These are phyloP conservation scores for Fusarium tuaranense DNA, from an alignment of 2,329 filamentous ascomycete species.

Conservation along the genomic window DNA sequence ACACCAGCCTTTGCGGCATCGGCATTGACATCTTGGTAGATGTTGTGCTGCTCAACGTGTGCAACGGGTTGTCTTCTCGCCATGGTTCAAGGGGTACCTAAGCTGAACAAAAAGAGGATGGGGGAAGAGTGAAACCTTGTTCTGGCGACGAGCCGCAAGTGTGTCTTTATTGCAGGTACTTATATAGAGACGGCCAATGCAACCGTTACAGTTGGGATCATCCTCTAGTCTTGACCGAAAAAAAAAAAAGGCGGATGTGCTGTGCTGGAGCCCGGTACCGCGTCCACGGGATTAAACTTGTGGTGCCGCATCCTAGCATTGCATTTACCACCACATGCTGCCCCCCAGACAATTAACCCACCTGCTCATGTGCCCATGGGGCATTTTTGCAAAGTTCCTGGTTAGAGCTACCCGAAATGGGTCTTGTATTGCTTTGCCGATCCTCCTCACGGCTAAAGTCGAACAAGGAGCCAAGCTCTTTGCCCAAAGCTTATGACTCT, in stretches of 20 bases:
- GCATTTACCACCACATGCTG: neutral
- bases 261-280: neutral
- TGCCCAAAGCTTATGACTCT: conserved; percentile 13
- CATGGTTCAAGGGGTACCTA: neutral
- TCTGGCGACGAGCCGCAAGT: neutral
- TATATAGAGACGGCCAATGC: conserved; percentile 5
- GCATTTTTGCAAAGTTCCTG: neutral
- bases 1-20: conserved; percentile 36
- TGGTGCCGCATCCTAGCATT: neutral
- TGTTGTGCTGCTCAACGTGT: conserved; percentile 11
- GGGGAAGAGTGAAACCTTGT: neutral
- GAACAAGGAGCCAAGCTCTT: conserved; percentile 8
- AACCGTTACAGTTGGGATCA: neutral
- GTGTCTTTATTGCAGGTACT: neutral
- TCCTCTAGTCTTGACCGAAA: neutral
- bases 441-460: conserved; percentile 21
- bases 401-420: neutral
- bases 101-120: neutral
- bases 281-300: neutral
- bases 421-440: neutral
- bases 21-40: conserved; percentile 35
- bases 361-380: conserved; percentile 8
- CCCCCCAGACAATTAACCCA: neutral
- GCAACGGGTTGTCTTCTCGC: conserved; percentile 5
- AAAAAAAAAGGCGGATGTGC: neutral